phyloP scores from a whole-genome alignment of 352 stramenopile genomes.

The Phytopythium aichiense region DNA sequence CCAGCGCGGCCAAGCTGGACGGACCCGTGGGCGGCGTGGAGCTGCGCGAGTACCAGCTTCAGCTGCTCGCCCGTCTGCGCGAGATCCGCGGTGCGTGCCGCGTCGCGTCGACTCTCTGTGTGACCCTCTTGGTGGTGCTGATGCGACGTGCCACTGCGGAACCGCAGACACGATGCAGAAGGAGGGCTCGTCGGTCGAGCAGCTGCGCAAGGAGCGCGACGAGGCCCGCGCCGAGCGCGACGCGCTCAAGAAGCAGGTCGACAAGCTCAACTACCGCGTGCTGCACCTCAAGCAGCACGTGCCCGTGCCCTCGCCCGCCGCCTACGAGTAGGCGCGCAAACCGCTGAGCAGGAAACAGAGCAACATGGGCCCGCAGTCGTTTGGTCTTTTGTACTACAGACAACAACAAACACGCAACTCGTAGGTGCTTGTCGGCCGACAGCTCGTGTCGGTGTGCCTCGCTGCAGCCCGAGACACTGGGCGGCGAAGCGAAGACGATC shows the following conservation, averaged over 20 bases:
- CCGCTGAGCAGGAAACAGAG: no score
- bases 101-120: no score
- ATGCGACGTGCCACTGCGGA: no score
- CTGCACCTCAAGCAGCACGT: slow-evolving; percentile 75
- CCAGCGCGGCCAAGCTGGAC: slow-evolving; percentile 31
- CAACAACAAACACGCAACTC: no score
- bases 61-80: slow-evolving; percentile 57
- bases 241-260: slow-evolving; percentile 61
- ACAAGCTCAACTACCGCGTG: slow-evolving; percentile 79
- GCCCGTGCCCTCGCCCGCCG: slow-evolving; percentile 23
- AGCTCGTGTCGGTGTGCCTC: no score
- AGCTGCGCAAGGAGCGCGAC: slow-evolving; percentile 61
- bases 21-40: slow-evolving; percentile 56
- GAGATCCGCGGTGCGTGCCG: slow-evolving; percentile 49
- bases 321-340: slow-evolving; percentile 15
- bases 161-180: slow-evolving; percentile 61
- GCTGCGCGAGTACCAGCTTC: slow-evolving; percentile 62
- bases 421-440: no score
- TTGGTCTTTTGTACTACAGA: no score
- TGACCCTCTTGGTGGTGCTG: neutral
- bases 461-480: no score
- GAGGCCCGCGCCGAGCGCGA: slow-evolving; percentile 53
- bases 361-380: no score
- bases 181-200: slow-evolving; percentile 56
- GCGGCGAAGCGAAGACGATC: no score